Base-by-base conservation (phyloP, 257 asterid genomes). In the Petunia secreta region DNA sequence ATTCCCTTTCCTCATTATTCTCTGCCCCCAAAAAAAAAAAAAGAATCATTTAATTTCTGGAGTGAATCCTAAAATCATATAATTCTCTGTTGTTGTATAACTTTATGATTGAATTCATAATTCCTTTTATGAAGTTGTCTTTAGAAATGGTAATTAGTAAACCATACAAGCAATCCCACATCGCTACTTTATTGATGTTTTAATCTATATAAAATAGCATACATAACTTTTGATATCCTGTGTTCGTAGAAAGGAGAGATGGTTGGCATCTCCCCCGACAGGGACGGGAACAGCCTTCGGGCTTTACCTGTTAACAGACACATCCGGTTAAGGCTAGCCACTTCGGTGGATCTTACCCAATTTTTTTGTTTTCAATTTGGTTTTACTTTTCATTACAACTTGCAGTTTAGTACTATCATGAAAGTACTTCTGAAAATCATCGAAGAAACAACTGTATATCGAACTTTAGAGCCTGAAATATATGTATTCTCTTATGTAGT, bases 241-340 rank as follows among this genome's bases (percentile, higher is more conserved):
- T 85, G 86, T 85, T 82, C 82, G 82, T 44, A 41, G 67, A 63
- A 68, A 82, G 88, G 86, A 82, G 88, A 82, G 86, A 82, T 80
- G 88, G 88, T 85, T 85, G 86, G 86, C 88, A 85, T 82, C 88
- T 80, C 84, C 88, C 88, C 88, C 69, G 86, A 82, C 79, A 80
- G 79, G 86, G 86, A 77, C 65, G 86, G 84, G 86, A 82, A 82
- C 84, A 15, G 80, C 82, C 6, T 85, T 82, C 84, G 84, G 63
- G 86, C 79, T 63, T 38, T 62, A 58, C 84, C 65, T 82, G 81
- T 82, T 76, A 76, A 16, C 50, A 73, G 14, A 73, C 84, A 76
- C 86, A 82, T 77, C 69, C 73, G 86, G 84, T 69, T 82, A 85
- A 85, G 84, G 88, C 84, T 54, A 43, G 15, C 83, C 88, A 50